Base-by-base conservation (phyloP, 2,329 filamentous ascomycete species). In the Boeremia exigua region DNA sequence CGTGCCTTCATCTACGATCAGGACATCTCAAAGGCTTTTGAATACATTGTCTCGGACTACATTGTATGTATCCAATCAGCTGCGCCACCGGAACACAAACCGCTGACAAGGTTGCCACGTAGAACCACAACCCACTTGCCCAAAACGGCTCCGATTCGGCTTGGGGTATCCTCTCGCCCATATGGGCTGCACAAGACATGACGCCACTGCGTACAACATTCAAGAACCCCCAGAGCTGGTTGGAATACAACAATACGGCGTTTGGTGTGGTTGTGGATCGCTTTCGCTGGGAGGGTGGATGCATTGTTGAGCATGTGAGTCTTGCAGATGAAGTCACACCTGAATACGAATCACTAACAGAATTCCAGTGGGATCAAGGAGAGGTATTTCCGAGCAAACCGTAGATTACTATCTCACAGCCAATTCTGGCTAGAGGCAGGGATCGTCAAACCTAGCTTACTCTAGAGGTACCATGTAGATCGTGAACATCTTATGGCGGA, bases 231-330 rank as follows among this genome's bases (percentile, higher is more conserved):
- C 62, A 66, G 46, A 61, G 69, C 23, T 72, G 69, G 68, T 40
- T 73, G 52, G 66, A 71, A 15, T 72, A 73, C 28, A 40, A 51
- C 12, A 60, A 48, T 15, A 2, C 32, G 14, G 51, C 38, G 2
- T 70, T 69, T 59, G 67, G 68, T 3, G 58, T 59, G 30, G 48
- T 71, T 6, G 64, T 73, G 12, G 70, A 71, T 59, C 58, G 69
- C 15, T 73, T 61, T 56, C 46, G 70, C 10, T 72, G 69, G 70
- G 70, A 71, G 53, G 63, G 54, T 14, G 69, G 67, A 8, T 73
- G 70, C 38, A 71, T 73, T 44, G 69, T 56, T 59, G 70, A 72
- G 48, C 69, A 73, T 59, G 69, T 67, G 54, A 66, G 69, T 70
- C 8, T 51, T 37, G 17, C 9, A n/a, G n/a, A 19, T 3, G 29